Conservation (phyloP, 1,284 basidiomycete genomes). For the Boletus holoroseus region DNA sequence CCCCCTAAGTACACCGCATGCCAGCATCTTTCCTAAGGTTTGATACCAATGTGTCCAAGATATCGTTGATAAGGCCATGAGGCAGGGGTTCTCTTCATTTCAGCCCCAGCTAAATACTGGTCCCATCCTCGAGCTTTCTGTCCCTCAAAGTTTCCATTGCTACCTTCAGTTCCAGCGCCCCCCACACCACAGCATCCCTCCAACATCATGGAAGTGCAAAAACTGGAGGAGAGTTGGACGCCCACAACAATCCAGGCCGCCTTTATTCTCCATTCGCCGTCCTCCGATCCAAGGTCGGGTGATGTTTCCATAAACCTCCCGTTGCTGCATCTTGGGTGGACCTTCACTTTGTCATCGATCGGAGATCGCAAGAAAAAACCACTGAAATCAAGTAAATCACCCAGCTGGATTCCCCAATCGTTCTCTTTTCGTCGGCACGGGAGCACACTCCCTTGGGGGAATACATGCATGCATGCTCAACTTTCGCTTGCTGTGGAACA, state of each 20-base stretch:
- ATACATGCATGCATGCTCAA: constrained; percentile 15
- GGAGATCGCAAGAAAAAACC: too few relatives aligned
- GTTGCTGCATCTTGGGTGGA: constrained; percentile 16
- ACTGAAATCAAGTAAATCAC: background rate
- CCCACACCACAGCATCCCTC: background rate
- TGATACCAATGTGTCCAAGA: background rate
- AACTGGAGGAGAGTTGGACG: constrained; percentile 18
- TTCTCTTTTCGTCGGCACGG: constrained; percentile 13
- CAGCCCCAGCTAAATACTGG: background rate
- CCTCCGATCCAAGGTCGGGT: background rate
- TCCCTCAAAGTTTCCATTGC: background rate
- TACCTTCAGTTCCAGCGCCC: background rate
- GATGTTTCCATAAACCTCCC: constrained; percentile 11
- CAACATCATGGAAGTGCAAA: background rate
- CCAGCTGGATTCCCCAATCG: constrained; percentile 5
- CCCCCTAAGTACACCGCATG: constrained; percentile 27
- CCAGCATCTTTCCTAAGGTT: background rate
- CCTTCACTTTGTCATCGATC: constrained; percentile 16
- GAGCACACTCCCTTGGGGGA: constrained; percentile 10
- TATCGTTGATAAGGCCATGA: background rate
- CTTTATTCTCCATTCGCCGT: constrained; percentile 1
- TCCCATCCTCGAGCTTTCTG: background rate
- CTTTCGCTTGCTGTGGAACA: constrained; percentile 10
- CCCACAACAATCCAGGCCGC: constrained; percentile 9
- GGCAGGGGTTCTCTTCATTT: background rate